Evolutionary conservation across 2,329 filamentous ascomycete genomes (phyloP).

Genomic region (Pseudogymnoascus sp.): DNA sequence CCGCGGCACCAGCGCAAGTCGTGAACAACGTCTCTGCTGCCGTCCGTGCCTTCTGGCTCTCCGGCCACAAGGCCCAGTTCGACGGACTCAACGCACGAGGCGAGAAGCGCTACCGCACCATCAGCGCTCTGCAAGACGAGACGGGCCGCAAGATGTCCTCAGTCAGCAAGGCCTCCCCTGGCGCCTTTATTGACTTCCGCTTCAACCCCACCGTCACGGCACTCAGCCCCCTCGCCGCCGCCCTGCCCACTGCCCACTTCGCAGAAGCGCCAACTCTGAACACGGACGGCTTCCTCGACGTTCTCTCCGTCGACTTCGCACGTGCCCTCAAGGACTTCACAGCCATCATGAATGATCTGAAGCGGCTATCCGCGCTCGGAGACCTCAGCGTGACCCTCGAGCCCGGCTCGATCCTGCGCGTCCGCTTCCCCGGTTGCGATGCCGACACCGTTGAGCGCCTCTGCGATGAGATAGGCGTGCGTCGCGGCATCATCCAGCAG

Average conservation of each 20-base stretch:
- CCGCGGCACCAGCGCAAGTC: conserved; percentile 79
- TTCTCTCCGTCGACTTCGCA: conserved; percentile 81
- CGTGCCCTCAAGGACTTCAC: conserved; percentile 78
- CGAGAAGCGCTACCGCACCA: conserved; percentile 69
- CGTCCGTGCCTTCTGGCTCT: conserved; percentile 86
- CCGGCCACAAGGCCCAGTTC: conserved; percentile 80
- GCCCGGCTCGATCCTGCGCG: conserved; percentile 53
- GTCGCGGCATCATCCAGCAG: conserved; percentile 70
- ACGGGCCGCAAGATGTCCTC: conserved; percentile 59
- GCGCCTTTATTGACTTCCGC: conserved; percentile 82
- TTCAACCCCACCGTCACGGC: conserved; percentile 86
- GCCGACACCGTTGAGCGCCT: conserved; percentile 72
- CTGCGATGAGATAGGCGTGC: conserved; percentile 80
- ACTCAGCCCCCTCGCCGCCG: conserved; percentile 61
- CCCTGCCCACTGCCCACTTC: conserved; percentile 39
- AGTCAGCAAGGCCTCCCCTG: conserved; percentile 51
- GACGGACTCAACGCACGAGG: conserved; percentile 69
- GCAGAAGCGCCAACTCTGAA: conserved; percentile 58
- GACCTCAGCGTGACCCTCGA: conserved; percentile 76
- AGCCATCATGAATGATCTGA: conserved; percentile 72
- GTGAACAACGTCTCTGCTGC: conserved; percentile 93
- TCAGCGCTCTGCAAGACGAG: conserved; percentile 70
- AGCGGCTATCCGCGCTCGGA: conserved; percentile 67
- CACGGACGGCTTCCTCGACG: conserved; percentile 74
- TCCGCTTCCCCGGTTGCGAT: conserved; percentile 89